Conservation (phyloP, 441 rosid species). For the Iberis amara region DNA sequence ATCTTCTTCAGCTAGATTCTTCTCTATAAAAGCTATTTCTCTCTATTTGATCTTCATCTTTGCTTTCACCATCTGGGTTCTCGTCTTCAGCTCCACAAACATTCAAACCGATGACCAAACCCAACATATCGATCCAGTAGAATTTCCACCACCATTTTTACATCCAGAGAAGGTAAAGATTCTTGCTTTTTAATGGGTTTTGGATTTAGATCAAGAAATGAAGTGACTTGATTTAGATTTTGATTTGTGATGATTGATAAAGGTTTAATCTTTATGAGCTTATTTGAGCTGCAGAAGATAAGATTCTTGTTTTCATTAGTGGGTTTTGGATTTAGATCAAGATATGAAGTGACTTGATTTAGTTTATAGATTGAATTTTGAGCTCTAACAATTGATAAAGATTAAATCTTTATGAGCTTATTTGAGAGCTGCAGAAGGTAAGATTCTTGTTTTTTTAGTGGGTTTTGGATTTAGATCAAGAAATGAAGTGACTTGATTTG, state of each 20-base stretch:
- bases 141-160: conserved; percentile 17
- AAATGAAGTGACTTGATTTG: conserved; percentile 14
- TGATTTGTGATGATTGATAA: no score
- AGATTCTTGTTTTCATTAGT: no score
- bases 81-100: conserved; percentile 40
- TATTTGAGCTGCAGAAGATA: no score
- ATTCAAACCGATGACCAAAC: conserved; percentile 42
- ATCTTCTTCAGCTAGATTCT: conserved; percentile 34
- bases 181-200: not conserved
- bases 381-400: conserved; percentile 4
- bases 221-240: conserved; percentile 8
- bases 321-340: no score
- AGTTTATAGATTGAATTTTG: not conserved
- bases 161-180: conserved; percentile 33
- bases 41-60: conserved; percentile 46
- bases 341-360: no score
- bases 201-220: conserved; percentile 12
- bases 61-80: conserved; percentile 42
- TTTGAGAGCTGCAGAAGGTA: conserved; percentile 38
- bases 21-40: conserved; percentile 36
- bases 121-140: conserved; percentile 16
- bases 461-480: conserved; percentile 14
- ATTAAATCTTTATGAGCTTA: not conserved
- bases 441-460: not conserved
- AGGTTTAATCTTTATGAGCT: no score